Evolutionary conservation across 495 filamentous ascomycete species (phyloP), one percentile per base, ranked within the genome.

Genomic region (Geoglossum glabrum): DNA sequence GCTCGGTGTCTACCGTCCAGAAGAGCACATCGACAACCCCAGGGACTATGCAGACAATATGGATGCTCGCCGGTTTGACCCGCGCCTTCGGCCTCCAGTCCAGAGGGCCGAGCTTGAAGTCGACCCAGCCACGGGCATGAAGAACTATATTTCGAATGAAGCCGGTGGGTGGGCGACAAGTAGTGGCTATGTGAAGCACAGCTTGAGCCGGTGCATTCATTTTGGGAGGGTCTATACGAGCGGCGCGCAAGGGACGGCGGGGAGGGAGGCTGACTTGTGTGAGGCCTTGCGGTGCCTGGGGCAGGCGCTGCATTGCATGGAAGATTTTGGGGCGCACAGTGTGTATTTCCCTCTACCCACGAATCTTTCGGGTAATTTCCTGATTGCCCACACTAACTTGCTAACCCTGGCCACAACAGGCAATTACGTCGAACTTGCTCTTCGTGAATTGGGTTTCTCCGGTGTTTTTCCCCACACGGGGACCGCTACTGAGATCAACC

Each of bases 121-220:
- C 54, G 92, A 97, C 65, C 75, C 73, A 4, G 68, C 82, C 3
- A 95, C 89, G 3, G 89, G 87, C 13, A 95, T 98, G 90, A 98
- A 98, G 71, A 96, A 97, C 67, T 98, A 98, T 69, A 96, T 98
- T 60, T 84, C 90, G 43, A 97, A 96, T 62, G 92, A 96, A 67
- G 67, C 64, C 8, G 87, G 90, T 2, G 73, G 74, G 54, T 90
- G 86, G 83, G 86, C 88, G 0, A 98, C 92, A 10, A 93, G 87
- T 52, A 66, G 82, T n/a, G 90, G 85, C 36, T 98, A 95, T 64
- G 76, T 98, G 60, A 85, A 85, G 63, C 86, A 82, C 67, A 93
- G 86, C 61, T 79, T 98, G 59, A 72, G 76, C 21, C 79, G 92
- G 38, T 81, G 83, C 64, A 90, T 98, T 57, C 90, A 98, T 69